Percentiles rank a stretch among this genome's conserved stretches.
Evolutionary conservation across 2,329 filamentous ascomycete genomes (phyloP).

Genomic region (Aspergillus fumigatus): DNA sequence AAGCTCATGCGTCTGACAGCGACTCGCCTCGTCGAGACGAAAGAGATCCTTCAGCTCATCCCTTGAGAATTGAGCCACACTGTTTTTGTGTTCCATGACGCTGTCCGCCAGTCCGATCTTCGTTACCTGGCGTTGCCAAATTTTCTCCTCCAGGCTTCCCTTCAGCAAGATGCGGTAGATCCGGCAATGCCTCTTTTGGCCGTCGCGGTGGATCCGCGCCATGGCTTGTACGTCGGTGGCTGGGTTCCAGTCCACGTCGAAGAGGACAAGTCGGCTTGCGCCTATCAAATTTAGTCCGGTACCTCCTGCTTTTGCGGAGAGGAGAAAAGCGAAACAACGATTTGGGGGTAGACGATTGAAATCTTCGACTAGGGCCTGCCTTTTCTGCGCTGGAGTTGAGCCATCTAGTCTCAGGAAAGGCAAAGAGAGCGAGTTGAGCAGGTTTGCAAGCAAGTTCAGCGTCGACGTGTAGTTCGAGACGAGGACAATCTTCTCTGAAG

Average conservation of each 20-base stretch:
- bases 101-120: slow-evolving; percentile 67
- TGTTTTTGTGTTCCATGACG: slow-evolving; percentile 64
- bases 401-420: slow-evolving; percentile 66
- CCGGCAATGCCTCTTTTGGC: slow-evolving; percentile 62
- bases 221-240: slow-evolving; percentile 70
- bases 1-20: slow-evolving; percentile 65
- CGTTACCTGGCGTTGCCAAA: slow-evolving; percentile 67
- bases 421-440: slow-evolving; percentile 58
- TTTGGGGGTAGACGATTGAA: slow-evolving; percentile 59
- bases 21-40: slow-evolving; percentile 55
- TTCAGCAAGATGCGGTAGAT: slow-evolving; percentile 67
- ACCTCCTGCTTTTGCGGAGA: slow-evolving; percentile 69
- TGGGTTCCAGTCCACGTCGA: slow-evolving; percentile 74
- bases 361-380: slow-evolving; percentile 63
- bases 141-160: slow-evolving; percentile 68
- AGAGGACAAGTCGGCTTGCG: slow-evolving; percentile 64
- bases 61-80: slow-evolving; percentile 56
- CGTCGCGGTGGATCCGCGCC: slow-evolving; percentile 69
- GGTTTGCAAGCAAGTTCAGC: slow-evolving; percentile 60
- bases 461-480: slow-evolving; percentile 75
- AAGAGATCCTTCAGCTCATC: slow-evolving; percentile 66
- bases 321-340: slow-evolving; percentile 63
- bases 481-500: slow-evolving; percentile 66
- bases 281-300: slow-evolving; percentile 67
- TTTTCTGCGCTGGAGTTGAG: slow-evolving; percentile 58